These are phyloP conservation scores for Aspergillus sp. DNA, from an alignment of 2,329 filamentous ascomycete genomes.

Conservation along the genomic window DNA sequence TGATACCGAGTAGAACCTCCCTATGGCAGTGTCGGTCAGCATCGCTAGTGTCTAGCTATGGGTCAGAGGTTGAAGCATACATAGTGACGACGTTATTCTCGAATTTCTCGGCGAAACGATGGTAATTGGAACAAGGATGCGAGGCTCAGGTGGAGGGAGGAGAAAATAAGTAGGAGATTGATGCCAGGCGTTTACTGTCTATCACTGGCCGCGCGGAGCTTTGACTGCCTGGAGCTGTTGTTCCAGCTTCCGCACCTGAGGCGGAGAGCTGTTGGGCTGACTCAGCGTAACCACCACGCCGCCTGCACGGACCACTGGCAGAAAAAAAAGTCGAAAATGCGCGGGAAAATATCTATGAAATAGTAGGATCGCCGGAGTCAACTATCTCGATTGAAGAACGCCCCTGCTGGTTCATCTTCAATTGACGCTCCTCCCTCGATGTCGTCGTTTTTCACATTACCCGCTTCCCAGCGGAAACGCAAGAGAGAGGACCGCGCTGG, in stretches of 20 bases:
- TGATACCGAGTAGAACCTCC: constrained; percentile 98
- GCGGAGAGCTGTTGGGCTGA: constrained; percentile 34
- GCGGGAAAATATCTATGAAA: constrained; percentile 7
- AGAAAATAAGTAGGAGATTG: constrained; percentile 17
- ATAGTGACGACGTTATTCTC: constrained; percentile 24
- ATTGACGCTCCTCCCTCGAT: constrained; percentile 47
- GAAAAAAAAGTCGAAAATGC: constrained; percentile 36
- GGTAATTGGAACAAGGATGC: constrained; percentile 14
- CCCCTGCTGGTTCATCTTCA: background rate
- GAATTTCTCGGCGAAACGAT: background rate
- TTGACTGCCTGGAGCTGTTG: constrained; percentile 40
- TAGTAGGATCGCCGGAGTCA: background rate
- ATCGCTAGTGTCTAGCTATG: constrained; percentile 7
- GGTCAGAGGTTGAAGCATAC: constrained; percentile 20
- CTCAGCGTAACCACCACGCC: constrained; percentile 32
- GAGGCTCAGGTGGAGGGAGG: constrained; percentile 18
- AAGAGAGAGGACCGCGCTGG: constrained; percentile 63
- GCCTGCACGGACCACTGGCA: constrained; percentile 31
- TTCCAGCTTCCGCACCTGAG: constrained; percentile 16
- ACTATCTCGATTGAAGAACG: constrained; percentile 5
- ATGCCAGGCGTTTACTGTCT: constrained; percentile 23
- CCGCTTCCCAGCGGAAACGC: constrained; percentile 84
- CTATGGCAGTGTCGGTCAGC: constrained; percentile 49
- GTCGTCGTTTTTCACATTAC: constrained; percentile 95
- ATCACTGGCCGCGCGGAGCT: constrained; percentile 40